Conservation (phyloP, 345 rosid species). For the Ceriops decandra region DNA sequence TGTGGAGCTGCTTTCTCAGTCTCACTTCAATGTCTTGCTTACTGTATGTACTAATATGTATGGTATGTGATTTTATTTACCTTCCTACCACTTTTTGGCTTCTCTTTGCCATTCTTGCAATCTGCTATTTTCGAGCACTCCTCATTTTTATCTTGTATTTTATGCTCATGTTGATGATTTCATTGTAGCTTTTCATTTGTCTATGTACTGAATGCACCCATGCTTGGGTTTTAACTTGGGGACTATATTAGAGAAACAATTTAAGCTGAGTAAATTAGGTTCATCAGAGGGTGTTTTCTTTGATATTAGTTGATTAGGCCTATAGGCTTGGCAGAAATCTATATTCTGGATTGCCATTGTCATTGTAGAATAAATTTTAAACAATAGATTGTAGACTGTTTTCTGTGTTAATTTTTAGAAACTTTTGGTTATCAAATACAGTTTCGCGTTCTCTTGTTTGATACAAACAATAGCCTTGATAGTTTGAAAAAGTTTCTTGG, state of each 20-base stretch:
- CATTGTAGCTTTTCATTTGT: too few relatives aligned
- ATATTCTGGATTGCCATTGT: background rate
- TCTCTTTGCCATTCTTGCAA: background rate
- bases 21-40: conserved; percentile 85
- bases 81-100: background rate
- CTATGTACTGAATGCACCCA: too few relatives aligned
- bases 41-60: conserved; percentile 70
- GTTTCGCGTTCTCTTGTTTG: background rate
- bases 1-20: conserved; percentile 99
- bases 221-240: too few relatives aligned
- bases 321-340: background rate
- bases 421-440: too few relatives aligned
- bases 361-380: background rate
- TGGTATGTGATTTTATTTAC: conserved; percentile 52
- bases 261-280: background rate
- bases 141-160: background rate
- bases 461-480: background rate
- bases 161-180: too few relatives aligned
- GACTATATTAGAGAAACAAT: background rate
- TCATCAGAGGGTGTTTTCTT: background rate
- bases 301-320: background rate
- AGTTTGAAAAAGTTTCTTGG: too few relatives aligned
- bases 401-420: background rate
- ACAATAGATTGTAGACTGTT: background rate
- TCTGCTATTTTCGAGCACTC: too few relatives aligned